These are phyloP conservation scores for Ustilago lituana DNA, from an alignment of 1,284 basidiomycete genomes.

Conservation along the genomic window DNA sequence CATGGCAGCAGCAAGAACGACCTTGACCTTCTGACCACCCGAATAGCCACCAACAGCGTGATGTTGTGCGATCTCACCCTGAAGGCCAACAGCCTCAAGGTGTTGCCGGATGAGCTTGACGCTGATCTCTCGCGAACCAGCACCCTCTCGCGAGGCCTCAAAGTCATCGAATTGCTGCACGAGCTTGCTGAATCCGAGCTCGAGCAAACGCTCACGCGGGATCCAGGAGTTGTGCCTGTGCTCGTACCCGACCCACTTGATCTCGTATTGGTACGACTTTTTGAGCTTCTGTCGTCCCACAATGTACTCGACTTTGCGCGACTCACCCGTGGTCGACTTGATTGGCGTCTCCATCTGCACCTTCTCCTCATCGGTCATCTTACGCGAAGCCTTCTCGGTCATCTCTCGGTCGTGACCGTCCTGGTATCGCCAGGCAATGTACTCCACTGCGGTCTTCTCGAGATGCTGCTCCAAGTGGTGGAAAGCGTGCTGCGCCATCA, in stretches of 20 bases:
- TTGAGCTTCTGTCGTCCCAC: conserved; percentile 98
- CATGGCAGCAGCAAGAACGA: conserved; percentile 69
- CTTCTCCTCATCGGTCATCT: conserved; percentile 87
- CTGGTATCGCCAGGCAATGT: conserved; percentile 93
- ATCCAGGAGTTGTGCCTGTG: conserved; percentile 96
- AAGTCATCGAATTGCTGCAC: conserved; percentile 96
- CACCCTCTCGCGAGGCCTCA: conserved; percentile 79
- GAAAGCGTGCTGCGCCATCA: conserved; percentile 88
- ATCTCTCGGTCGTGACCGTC: conserved; percentile 97
- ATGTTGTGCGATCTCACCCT: conserved; percentile 71
- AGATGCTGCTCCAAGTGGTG: conserved; percentile 66
- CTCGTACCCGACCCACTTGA: conserved; percentile 95
- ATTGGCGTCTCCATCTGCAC: conserved; percentile 85
- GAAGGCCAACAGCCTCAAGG: conserved; percentile 81
- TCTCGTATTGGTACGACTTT: conserved; percentile 89
- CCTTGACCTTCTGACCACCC: conserved; percentile 90
- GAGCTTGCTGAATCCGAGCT: conserved; percentile 89
- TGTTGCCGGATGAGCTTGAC: conserved; percentile 66
- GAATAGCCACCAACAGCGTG: conserved; percentile 63
- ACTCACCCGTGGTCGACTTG: conserved; percentile 88
- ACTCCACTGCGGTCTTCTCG: conserved; percentile 65
- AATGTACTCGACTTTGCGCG: conserved; percentile 85
- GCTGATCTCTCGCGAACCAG: conserved; percentile 75
- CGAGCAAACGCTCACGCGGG: conserved; percentile 84
- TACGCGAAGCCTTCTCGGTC: conserved; percentile 87